phyloP scores from a whole-genome alignment of 2,329 filamentous ascomycete genomes.

The Xylaria arbuscula region DNA sequence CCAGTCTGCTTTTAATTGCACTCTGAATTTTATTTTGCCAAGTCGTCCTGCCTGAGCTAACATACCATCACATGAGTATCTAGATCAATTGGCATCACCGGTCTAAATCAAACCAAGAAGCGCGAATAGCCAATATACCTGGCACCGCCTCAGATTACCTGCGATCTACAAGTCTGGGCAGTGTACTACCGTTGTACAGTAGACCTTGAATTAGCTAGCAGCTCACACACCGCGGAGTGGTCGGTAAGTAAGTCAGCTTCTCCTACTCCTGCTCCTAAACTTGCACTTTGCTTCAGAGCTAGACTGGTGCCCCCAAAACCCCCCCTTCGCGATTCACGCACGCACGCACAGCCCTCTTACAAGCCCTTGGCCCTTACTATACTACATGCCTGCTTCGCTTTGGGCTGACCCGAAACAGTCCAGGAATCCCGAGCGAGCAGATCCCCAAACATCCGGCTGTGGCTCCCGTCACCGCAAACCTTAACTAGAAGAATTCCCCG shows the following conservation, averaged over 20 bases:
- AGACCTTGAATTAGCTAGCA: background rate
- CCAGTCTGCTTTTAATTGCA: background rate
- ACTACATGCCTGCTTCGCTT: slow-evolving; percentile 16
- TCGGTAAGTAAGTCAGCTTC: slow-evolving; percentile 22
- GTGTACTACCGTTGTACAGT: background rate
- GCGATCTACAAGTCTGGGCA: background rate
- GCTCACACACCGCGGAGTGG: background rate
- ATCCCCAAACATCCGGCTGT: slow-evolving; percentile 27
- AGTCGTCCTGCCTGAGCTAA: background rate
- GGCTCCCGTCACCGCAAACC: slow-evolving; percentile 19
- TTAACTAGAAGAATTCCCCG: slow-evolving; percentile 26
- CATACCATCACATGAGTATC: background rate
- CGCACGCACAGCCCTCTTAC: slow-evolving; percentile 25
- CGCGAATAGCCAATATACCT: background rate
- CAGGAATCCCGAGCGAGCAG: slow-evolving; percentile 21
- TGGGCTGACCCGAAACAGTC: slow-evolving; percentile 28
- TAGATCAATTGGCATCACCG: slow-evolving; percentile 2
- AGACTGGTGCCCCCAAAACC: slow-evolving; percentile 6
- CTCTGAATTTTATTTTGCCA: background rate
- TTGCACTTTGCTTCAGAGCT: slow-evolving; percentile 23
- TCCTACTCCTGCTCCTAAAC: slow-evolving; percentile 6
- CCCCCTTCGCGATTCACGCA: slow-evolving; percentile 19
- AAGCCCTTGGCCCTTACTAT: slow-evolving; percentile 18
- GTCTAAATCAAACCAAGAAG: slow-evolving; percentile 9
- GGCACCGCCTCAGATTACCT: slow-evolving; percentile 15